phyloP scores from a whole-genome alignment of 192 early-diverging fungal genomes.

The Entrophospora sp. region DNA sequence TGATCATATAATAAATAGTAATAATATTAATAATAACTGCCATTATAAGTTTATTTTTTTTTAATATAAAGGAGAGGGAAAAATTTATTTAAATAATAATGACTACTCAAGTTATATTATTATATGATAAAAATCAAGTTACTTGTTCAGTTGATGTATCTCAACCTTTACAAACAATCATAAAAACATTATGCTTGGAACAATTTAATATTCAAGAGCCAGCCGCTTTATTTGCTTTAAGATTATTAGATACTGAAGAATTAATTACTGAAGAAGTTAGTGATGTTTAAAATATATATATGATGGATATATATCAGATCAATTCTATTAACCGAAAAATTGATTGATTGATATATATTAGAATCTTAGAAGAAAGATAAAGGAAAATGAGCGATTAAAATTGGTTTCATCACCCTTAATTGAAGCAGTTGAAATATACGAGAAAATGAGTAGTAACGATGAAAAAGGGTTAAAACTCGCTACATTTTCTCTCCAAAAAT shows the following conservation, averaged over 20 bases:
- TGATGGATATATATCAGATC: too few relatives aligned
- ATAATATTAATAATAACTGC: too few relatives aligned
- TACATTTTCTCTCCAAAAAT: conserved; percentile 54
- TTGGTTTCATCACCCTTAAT: conserved; percentile 17
- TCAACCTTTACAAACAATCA: conserved; percentile 7
- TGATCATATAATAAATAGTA: too few relatives aligned
- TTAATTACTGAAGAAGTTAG: conserved; percentile 19
- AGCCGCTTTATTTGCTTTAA: conserved; percentile 8
- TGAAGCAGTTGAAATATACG: conserved; percentile 20
- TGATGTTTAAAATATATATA: not conserved
- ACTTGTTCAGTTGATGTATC: conserved; percentile 13
- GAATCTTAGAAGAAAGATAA: conserved; percentile 18
- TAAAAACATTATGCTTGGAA: conserved; percentile 16
- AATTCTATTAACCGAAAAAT: too few relatives aligned
- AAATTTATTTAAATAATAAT: too few relatives aligned
- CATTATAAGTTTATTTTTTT: too few relatives aligned
- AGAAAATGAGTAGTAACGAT: conserved; percentile 29
- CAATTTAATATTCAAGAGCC: conserved; percentile 21
- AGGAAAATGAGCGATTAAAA: conserved; percentile 14
- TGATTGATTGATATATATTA: conserved; percentile 6
- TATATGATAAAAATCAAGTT: conserved; percentile 5
- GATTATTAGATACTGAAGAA: conserved; percentile 15
- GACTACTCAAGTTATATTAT: conserved; percentile 1
- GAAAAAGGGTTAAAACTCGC: conserved; percentile 48
- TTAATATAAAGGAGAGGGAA: too few relatives aligned